Base-by-base conservation (phyloP, 2,329 filamentous ascomycete genomes). In the Didymella pinodella region DNA sequence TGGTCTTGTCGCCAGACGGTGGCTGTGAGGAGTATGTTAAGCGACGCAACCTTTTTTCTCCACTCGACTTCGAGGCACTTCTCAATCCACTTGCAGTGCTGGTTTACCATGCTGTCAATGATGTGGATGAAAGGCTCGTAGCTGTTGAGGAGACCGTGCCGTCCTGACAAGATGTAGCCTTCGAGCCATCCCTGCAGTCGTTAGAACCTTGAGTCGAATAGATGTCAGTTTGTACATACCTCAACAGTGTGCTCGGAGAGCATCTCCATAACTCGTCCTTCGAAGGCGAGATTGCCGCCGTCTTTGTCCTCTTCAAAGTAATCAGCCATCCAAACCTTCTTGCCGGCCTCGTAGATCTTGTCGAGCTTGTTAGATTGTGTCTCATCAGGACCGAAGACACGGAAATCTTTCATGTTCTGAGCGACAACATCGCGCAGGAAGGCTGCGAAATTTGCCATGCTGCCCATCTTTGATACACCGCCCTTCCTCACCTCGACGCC, bases 51-150 rank as follows among this genome's bases (percentile, higher is more conserved):
- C 75, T 88, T 88, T 67, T 82, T 85, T 50, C 90, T 86, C 90
- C 90, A 93, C 69, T 90, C 86, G 20, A 93, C 88, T 71, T 93
- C 90, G n/a, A 88, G 80, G 65, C 87, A 90, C 79, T 93, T 93
- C 75, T 93, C 90, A 49, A 93, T 84, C 90, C 90, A 93, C 76
- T 93, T 93, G 81, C 89, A 92, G 78, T 93, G 90, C 79, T 92
- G 90, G 75, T 92, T 92, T 60, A 93, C 90, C 90, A 93, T 93
- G 1, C 88, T 91, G 76, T 93, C 90, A 68, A 93, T 92, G 68
- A 93, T 86, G 71, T 93, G 90, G 59, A 93, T 90, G 72, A 93
- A 93, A 0, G 90, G 89, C 75, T 93, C 90, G 78, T 93, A 93
- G 72, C 87, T 90, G 83, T 92, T 93, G 59, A 93, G 84, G 59